Percentiles rank a stretch among this genome's conserved stretches.
phyloP scores from a whole-genome alignment of 1,284 basidiomycete species.

The Marasmius tenuissimus region DNA sequence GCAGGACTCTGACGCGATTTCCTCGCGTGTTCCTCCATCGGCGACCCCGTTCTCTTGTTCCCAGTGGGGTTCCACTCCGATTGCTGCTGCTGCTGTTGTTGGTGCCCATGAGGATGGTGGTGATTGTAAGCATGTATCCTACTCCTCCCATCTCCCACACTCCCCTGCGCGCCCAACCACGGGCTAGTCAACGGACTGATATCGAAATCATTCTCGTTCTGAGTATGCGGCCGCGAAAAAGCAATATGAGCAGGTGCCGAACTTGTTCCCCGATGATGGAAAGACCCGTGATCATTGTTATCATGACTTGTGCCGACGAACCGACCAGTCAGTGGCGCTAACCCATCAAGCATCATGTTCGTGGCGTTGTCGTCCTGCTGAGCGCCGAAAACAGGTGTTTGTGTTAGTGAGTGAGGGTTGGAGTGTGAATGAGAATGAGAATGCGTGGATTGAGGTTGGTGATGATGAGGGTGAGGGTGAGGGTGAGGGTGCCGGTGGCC shows the following conservation, averaged over 20 bases:
- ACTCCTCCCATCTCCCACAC: neutral
- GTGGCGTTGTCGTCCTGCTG: conserved; percentile 16
- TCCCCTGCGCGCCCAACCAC: conserved; percentile 55
- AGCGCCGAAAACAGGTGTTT: conserved; percentile 15
- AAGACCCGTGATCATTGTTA: conserved; percentile 25
- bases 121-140: conserved; percentile 10
- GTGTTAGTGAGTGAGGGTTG: conserved; percentile 5
- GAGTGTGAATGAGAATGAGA: conserved; percentile 4
- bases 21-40: conserved; percentile 40
- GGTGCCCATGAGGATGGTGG: conserved; percentile 14
- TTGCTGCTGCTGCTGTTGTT: conserved; percentile 27
- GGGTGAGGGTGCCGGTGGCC: neutral
- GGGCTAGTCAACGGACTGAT: conserved; percentile 77
- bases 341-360: conserved; percentile 2
- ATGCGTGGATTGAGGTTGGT: neutral
- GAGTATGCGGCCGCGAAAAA: conserved; percentile 37
- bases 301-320: conserved; percentile 5
- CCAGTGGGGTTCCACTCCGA: conserved; percentile 8
- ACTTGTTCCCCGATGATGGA: conserved; percentile 40
- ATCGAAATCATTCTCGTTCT: conserved; percentile 59
- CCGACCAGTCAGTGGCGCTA: conserved; percentile 1
- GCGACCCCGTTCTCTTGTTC: conserved; percentile 41
- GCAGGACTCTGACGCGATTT: conserved; percentile 52
- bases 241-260: conserved; percentile 68
- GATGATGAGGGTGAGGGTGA: neutral